A percentile compares a stretch with the other conserved stretches of the same genome.
Conservation (phyloP, 768 basidiomycete species). For the Trametes elegans region DNA sequence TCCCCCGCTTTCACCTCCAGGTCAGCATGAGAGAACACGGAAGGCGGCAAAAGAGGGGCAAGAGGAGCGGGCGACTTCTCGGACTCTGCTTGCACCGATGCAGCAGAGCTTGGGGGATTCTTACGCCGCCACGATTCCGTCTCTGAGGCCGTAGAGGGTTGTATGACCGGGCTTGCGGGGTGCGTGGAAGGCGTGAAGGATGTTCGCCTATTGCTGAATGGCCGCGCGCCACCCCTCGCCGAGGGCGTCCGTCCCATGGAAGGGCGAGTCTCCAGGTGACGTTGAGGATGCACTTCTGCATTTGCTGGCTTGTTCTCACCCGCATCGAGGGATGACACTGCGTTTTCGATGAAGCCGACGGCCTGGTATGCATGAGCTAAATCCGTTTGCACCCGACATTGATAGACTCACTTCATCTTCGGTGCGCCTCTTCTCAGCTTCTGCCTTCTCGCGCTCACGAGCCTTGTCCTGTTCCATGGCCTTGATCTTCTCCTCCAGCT, state of each 20-base stretch:
- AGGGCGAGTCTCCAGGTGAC: conserved; percentile 2
- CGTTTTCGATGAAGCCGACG: conserved; percentile 46
- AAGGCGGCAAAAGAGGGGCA: conserved; percentile 26
- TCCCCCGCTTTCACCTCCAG: conserved; percentile 51
- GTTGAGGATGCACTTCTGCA: conserved; percentile 3
- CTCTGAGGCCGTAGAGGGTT: conserved; percentile 36
- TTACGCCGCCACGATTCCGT: conserved; percentile 70
- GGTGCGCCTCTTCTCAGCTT: conserved; percentile 14
- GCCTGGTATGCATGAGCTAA: conserved; percentile 34
- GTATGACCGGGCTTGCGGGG: background rate
- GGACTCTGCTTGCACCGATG: conserved; percentile 35
- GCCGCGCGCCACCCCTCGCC: conserved; percentile 28
- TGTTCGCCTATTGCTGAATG: conserved; percentile 27
- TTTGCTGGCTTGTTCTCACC: conserved; percentile 2
- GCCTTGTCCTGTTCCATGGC: conserved; percentile 28
- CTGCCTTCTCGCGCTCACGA: conserved; percentile 10
- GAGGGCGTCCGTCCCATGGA: conserved; percentile 35
- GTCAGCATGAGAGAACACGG: conserved; percentile 34
- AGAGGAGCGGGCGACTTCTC: conserved; percentile 20
- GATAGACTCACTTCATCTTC: conserved; percentile 22
- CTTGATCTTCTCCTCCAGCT: conserved; percentile 68
- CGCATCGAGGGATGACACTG: conserved; percentile 30
- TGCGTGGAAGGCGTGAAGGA: conserved; percentile 12
- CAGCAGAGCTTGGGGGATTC: conserved; percentile 34
- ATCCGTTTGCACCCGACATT: background rate